phyloP scores from a whole-genome alignment of 202 grass and related monocot species.

The Zoysia matrella region DNA sequence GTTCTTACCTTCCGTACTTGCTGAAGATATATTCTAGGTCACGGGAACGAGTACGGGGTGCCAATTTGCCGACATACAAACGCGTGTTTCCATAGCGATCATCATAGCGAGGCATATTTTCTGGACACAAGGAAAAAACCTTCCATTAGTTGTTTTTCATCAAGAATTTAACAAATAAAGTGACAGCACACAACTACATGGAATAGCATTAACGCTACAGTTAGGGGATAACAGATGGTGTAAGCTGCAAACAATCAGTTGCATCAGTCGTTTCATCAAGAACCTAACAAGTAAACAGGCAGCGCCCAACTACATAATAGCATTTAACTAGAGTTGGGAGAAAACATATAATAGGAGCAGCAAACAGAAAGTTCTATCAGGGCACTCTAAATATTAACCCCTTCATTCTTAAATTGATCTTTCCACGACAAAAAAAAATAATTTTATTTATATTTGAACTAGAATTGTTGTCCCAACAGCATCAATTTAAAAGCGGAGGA shows the following conservation, averaged over 20 bases:
- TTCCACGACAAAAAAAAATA: no score
- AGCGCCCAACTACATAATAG: background rate
- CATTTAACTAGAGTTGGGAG: background rate
- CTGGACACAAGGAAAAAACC: constrained; percentile 46
- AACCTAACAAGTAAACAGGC: background rate
- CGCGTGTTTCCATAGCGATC: constrained; percentile 71
- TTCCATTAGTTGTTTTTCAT: constrained; percentile 27
- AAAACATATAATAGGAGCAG: background rate
- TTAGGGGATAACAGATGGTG: background rate
- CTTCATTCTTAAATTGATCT: no score
- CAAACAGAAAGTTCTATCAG: background rate
- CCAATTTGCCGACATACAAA: no score
- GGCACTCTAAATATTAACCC: background rate
- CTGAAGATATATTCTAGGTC: constrained; percentile 88
- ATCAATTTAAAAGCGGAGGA: no score
- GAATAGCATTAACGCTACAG: background rate
- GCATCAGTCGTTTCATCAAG: background rate
- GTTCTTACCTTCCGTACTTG: constrained; percentile 85
- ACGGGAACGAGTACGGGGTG: constrained; percentile 41
- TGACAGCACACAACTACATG: background rate
- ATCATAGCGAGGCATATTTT: constrained; percentile 92
- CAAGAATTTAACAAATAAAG: background rate
- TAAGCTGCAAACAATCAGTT: background rate
- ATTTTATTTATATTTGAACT: no score
- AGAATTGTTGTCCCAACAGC: no score